Conservation (phyloP, 1,284 basidiomycete species). For the Malassezia slooffiae region DNA sequence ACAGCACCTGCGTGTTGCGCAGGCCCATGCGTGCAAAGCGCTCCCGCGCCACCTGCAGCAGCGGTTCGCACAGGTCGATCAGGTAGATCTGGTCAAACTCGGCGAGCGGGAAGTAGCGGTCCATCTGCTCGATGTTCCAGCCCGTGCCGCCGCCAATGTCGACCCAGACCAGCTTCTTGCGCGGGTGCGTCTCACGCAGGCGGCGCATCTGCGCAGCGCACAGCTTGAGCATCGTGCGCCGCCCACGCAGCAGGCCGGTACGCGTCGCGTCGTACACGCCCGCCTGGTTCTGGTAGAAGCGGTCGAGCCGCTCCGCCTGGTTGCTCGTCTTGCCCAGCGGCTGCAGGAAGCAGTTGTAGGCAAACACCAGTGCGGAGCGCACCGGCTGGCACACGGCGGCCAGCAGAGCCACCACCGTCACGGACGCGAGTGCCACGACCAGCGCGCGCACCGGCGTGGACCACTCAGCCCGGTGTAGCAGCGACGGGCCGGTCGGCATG, state of each 20-base stretch:
- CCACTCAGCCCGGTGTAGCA: constrained; percentile 1
- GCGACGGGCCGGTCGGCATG: too few species aligned
- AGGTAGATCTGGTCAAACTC: constrained; percentile 56
- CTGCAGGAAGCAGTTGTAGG: constrained; percentile 45
- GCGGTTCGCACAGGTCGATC: constrained; percentile 63
- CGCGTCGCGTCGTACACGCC: constrained; percentile 44
- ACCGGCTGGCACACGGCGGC: constrained; percentile 23
- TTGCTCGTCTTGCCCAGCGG: constrained; percentile 41
- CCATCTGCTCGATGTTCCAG: constrained; percentile 73
- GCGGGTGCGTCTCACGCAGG: constrained; percentile 47
- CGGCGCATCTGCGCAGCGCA: constrained; percentile 59
- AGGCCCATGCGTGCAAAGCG: constrained; percentile 61
- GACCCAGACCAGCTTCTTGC: constrained; percentile 60
- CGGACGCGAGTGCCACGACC: constrained; percentile 12
- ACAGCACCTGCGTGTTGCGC: constrained; percentile 64
- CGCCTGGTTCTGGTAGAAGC: constrained; percentile 43
- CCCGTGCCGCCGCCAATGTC: constrained; percentile 74
- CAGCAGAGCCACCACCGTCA: constrained; percentile 17
- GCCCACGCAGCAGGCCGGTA: constrained; percentile 39
- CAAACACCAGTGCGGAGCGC: constrained; percentile 30
- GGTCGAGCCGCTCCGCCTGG: constrained; percentile 43
- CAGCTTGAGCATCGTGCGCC: constrained; percentile 49
- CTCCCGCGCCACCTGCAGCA: constrained; percentile 61
- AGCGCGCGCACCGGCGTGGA: constrained; percentile 2
- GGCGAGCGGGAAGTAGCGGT: constrained; percentile 55